A percentile compares a stretch with the other conserved stretches of the same genome.
These are phyloP conservation scores for Tephrocybe sp. DNA, from an alignment of 768 basidiomycete genomes.

Conservation along the genomic window DNA sequence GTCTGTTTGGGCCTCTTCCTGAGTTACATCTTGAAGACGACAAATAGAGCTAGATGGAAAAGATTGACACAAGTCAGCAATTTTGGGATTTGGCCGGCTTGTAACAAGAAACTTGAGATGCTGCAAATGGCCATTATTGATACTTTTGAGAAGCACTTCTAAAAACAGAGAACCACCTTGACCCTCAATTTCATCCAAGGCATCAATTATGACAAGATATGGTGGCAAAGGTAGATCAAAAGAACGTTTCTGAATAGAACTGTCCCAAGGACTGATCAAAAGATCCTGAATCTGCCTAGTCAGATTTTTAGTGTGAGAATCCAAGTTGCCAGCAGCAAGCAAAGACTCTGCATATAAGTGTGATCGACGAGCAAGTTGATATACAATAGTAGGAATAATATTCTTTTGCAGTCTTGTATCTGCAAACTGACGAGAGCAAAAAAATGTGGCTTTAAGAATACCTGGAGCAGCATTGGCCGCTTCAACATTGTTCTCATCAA, in stretches of 20 bases:
- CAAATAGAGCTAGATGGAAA: neutral
- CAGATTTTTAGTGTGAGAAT: neutral
- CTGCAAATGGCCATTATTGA: neutral
- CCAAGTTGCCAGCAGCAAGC: neutral
- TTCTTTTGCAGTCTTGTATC: constrained; percentile 16
- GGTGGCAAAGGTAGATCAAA: neutral
- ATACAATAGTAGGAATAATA: constrained; percentile 19
- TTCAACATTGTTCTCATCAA: constrained; percentile 16
- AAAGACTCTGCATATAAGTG: neutral
- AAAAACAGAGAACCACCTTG: neutral
- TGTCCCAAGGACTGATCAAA: neutral
- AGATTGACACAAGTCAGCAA: neutral
- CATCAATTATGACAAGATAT: constrained; percentile 9
- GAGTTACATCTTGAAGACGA: neutral
- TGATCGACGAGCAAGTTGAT: constrained; percentile 4
- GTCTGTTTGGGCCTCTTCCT: neutral
- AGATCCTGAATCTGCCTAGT: neutral
- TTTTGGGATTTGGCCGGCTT: neutral
- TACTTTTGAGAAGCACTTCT: neutral
- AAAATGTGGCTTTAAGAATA: constrained; percentile 24
- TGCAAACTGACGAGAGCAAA: constrained; percentile 21
- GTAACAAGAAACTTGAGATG: neutral
- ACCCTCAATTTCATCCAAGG: constrained; percentile 4
- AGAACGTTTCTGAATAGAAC: neutral
- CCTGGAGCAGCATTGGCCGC: too few relatives aligned